These are phyloP conservation scores for Scortechinia acanthostroma DNA, from an alignment of 2,329 filamentous ascomycete genomes.

Conservation along the genomic window DNA sequence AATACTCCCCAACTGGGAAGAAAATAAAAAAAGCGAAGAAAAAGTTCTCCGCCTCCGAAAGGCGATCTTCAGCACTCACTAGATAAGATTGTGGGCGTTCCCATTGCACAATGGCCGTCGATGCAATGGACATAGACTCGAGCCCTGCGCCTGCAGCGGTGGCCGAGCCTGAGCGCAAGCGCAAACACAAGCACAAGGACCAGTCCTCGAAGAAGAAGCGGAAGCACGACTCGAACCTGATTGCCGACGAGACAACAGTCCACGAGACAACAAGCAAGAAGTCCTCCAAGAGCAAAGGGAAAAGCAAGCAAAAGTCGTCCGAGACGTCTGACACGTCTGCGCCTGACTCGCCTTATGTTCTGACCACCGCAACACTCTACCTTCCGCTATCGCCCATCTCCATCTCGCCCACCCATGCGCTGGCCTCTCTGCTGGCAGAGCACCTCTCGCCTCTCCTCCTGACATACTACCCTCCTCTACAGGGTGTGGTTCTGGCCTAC, in stretches of 20 bases:
- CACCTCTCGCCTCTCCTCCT: conserved; percentile 56
- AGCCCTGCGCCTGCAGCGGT: conserved; percentile 10
- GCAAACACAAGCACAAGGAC: conserved; percentile 27
- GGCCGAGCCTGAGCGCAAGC: conserved; percentile 20
- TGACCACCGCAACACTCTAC: conserved; percentile 47
- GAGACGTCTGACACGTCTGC: conserved; percentile 5
- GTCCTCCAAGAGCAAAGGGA: not conserved
- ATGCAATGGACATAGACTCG: conserved; percentile 27
- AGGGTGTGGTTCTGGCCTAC: conserved; percentile 48
- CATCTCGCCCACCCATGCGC: conserved; percentile 38
- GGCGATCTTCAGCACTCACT: conserved; percentile 9
- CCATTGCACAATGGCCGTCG: conserved; percentile 19
- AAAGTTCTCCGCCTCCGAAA: conserved; percentile 4
- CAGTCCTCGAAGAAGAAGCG: conserved; percentile 24
- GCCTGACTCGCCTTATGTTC: conserved; percentile 34
- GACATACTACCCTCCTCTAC: conserved; percentile 50
- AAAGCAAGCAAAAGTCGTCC: conserved; percentile 8
- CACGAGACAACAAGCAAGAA: conserved; percentile 14
- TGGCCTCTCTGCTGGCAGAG: conserved; percentile 49
- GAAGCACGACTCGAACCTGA: conserved; percentile 16
- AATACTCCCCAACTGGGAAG: conserved; percentile 6
- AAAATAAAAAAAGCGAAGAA: conserved; percentile 18
- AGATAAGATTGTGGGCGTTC: too few relatives aligned
- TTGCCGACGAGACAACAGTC: conserved; percentile 7
- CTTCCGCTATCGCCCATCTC: conserved; percentile 49